Evolutionary conservation across 2,329 filamentous ascomycete species (phyloP), one percentile per base, ranked within the genome.

Genomic region (Tolypocladium album): DNA sequence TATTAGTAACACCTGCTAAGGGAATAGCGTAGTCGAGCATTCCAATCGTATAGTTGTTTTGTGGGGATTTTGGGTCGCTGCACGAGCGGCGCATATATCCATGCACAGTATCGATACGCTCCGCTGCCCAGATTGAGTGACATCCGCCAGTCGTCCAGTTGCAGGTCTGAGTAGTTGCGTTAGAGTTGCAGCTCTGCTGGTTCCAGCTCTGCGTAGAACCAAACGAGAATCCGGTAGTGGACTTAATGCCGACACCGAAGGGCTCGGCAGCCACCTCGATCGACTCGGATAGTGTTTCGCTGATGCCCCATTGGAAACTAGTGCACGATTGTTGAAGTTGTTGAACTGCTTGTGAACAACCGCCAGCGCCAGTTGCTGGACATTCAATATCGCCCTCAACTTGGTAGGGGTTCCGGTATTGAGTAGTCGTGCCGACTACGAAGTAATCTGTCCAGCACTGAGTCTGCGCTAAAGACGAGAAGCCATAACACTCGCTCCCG

Each of bases 121-220:
- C 5, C 42, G 42, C 42, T 6, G 20, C 42, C 42, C 42, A 43
- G 7, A 43, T 43, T 11, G 42, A 43, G 42, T 43, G 42, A 43
- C 42, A 43, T n/a, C 42, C 42, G 20, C 20, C 20, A 43, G 7
- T 22, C 7, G 17, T 43, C 42, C 42, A 43, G 20, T 6, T 22
- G 42, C 42, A 43, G 42, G 42, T 43, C 42, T 43, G 42, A 43
- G 42, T 22, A 20, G 42, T 43, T 43, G 42, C 20, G 42, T 43
- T 43, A 20, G 42, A 43, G 42, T 43, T 43, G 42, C 42, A 43
- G 42, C 4, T 83, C 31, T 40, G 20, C 43, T 77, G 86, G 0
- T 65, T 88, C 47, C 82, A 84, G 65, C 55, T 74, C 4, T 86
- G 83, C 63, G 77, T 86, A 43, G 42, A 43, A 22, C 58, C 67